These are phyloP conservation scores for Apophysomyces ossiformis DNA, from an alignment of 371 early-diverging fungal species.

Conservation along the genomic window DNA sequence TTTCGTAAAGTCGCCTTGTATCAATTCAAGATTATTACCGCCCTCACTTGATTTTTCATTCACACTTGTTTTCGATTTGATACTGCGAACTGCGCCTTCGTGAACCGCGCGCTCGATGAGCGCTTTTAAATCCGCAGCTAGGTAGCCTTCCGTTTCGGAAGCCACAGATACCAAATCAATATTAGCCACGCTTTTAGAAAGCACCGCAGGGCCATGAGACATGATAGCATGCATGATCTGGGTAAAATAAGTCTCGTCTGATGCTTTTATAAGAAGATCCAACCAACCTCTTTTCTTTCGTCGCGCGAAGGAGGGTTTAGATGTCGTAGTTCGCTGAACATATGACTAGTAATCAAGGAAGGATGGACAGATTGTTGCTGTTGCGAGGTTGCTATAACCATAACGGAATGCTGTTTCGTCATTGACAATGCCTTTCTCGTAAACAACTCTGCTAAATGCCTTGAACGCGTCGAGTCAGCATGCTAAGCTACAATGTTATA, in stretches of 20 bases:
- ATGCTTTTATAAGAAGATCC: conserved; percentile 13
- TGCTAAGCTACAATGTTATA: conserved; percentile 42
- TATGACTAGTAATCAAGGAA: conserved; percentile 63
- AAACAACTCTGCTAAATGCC: conserved; percentile 75
- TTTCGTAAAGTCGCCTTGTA: conserved; percentile 68
- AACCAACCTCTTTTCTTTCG: conserved; percentile 65
- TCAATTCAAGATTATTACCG: conserved; percentile 33
- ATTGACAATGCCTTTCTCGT: conserved; percentile 49
- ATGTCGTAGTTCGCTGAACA: conserved; percentile 71
- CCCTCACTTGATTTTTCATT: conserved; percentile 4
- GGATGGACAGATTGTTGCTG: conserved; percentile 74
- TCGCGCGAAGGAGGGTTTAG: conserved; percentile 71
- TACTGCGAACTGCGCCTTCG: conserved; percentile 76
- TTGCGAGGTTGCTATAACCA: conserved; percentile 72
- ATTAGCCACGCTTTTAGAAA: conserved; percentile 39
- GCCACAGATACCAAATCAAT: conserved; percentile 78
- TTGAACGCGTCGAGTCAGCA: conserved; percentile 69
- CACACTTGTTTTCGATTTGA: conserved; percentile 38
- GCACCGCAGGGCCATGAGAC: conserved; percentile 39
- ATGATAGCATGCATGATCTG: conserved; percentile 67
- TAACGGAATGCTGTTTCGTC: conserved; percentile 55
- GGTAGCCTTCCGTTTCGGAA: conserved; percentile 87
- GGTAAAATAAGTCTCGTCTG: background rate
- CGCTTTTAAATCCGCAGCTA: conserved; percentile 82
- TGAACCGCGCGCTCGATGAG: conserved; percentile 84